Evolutionary conservation across 169 alveolate genomes (phyloP).

Genomic region (Plasmodium gonderi): DNA sequence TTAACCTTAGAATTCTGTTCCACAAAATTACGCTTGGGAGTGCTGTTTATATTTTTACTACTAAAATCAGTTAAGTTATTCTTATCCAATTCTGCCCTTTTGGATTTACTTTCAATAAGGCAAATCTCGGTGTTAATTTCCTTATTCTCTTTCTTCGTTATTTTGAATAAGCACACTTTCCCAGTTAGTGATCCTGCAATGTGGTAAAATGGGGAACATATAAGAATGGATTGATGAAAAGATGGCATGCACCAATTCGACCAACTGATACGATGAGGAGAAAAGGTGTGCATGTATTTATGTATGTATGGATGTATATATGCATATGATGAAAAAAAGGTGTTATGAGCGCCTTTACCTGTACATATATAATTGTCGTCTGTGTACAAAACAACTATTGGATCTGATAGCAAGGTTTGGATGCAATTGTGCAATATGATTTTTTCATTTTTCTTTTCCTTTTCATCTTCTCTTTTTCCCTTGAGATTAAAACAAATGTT

Average conservation of each 20-base stretch:
- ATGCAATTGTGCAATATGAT: conserved; percentile 57
- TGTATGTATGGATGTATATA: background rate
- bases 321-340: background rate
- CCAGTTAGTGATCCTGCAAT: conserved; percentile 68
- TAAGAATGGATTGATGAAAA: background rate
- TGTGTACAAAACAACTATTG: conserved; percentile 74
- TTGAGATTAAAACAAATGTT: conserved; percentile 12
- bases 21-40: background rate
- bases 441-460: conserved; percentile 25
- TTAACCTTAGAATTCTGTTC: background rate
- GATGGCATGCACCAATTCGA: background rate
- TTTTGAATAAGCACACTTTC: conserved; percentile 53
- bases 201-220: background rate
- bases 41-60: background rate
- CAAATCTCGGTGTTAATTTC: conserved; percentile 40
- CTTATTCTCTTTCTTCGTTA: conserved; percentile 27
- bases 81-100: background rate
- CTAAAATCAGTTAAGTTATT: background rate
- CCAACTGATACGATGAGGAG: background rate
- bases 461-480: background rate
- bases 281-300: background rate
- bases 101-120: background rate
- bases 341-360: conserved; percentile 4
- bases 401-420: conserved; percentile 69
- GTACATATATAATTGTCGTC: conserved; percentile 68